Base-by-base conservation (phyloP, 2,329 filamentous ascomycete genomes). In the Diaporthe velutina region DNA sequence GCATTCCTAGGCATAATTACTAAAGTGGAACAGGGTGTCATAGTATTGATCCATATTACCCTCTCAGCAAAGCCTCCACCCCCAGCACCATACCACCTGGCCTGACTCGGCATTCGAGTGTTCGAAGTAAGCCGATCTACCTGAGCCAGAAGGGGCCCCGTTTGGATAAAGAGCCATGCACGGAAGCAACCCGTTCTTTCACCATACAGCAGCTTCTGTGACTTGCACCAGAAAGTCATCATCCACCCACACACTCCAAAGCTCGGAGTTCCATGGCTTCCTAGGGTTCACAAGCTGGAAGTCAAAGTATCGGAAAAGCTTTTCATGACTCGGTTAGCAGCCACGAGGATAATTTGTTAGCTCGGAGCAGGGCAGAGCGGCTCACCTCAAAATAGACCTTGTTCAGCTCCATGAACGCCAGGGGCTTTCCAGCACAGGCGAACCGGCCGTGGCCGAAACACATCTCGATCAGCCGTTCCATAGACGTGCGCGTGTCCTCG, bases 351-450 rank as follows among this genome's bases (percentile, higher is more conserved):
- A n/a, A n/a, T n/a, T 15, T 28, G 12, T 6, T 12, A 12, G 1
- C 12, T 9, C 2, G 10, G 8, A 1, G 1, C 1, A 8, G 19
- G 19, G 19, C 54, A 7, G 33, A 13, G 19, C 10, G n/a, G 19
- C 42, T 38, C 76, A 86, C 84, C 82, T 85, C 83, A 42, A 85
- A 82, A 55, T 85, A 78, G 6, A 82, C 77, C 77, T 87, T 88
- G 76, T 85, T 83, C 58, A 87, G 74, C 79, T 87, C 85, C 74
- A 87, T 83, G 70, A 83, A 77, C 1, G 85, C 85, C 33, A 87
- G 83, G n/a, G 82, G 79, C 75, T 83, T 85, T 1, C 86, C 86
- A 9, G 87, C 77, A 75, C 86, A 87, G 67, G 80, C 77, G 72
- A 80, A 84, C 35, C 80, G 79, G 7, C 86, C 85, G 40, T 81